Conservation (phyloP, 345 rosid species). For the Eucalyptus tenuipes region DNA sequence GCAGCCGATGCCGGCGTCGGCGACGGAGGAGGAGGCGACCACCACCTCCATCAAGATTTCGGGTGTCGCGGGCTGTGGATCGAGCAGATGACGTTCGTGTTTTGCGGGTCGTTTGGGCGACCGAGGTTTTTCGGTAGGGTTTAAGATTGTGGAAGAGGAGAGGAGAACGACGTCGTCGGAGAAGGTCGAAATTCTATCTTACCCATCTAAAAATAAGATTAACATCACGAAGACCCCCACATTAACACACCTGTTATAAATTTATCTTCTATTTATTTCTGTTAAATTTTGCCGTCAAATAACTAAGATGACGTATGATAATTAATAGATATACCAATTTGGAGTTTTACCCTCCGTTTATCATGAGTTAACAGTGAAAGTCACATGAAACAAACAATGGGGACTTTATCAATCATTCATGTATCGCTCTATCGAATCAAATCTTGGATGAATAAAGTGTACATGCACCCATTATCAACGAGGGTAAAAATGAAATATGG, state of each 20-base stretch:
- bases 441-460: too few species aligned
- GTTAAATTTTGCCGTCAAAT: accelerated
- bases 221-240: too few species aligned
- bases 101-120: background rate
- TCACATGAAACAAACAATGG: background rate
- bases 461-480: too few species aligned
- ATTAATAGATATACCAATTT: too few species aligned
- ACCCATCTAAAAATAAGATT: background rate
- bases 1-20: slow-evolving; percentile 60
- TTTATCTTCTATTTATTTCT: too few species aligned
- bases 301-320: accelerated
- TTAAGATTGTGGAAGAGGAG: background rate
- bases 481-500: background rate
- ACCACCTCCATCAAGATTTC: slow-evolving; percentile 15
- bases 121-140: background rate
- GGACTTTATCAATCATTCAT: too few species aligned
- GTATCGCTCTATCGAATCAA: too few species aligned
- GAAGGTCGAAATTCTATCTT: background rate
- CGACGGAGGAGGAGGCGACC: slow-evolving; percentile 50
- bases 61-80: background rate
- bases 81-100: background rate
- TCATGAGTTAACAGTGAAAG: background rate
- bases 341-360: too few species aligned
- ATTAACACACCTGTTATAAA: accelerated
- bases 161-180: background rate